Base-by-base conservation (phyloP, 805 yeast species). In the Wickerhamia fluorescens region DNA sequence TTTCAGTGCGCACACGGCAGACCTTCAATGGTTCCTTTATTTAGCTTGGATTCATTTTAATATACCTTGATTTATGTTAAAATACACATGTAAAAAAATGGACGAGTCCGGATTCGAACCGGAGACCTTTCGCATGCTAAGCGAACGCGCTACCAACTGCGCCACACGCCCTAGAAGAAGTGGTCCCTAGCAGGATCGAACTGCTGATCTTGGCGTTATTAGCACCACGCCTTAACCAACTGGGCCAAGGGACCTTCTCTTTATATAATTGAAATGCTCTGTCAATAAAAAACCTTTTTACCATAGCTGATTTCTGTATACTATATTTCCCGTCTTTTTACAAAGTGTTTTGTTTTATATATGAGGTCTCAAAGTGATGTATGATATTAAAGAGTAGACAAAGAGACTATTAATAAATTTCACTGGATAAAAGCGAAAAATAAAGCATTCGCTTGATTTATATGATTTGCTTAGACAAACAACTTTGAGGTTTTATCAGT, bases 1-100 rank as follows among this genome's bases (percentile, higher is more conserved):
- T 79, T 82, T 39, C 75, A 70, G 31, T 86, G 95, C 59, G 95
- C 95, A 0, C 95, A 85, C 49, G 94, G 94, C 0, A 53, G 95
- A 32, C 94, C 94, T 0, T 71, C 86, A 0, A 48, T 79, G 8
- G 67, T 74, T 2, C 87, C 88, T 0, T 35, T 74, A 3, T 53
- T 53, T 18, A 51, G 54, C 21, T 29, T 50, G 19, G 22, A 30
- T 24, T 22, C 15, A 20, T 14, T 16, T 27, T 14, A 23, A 21
- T 13, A n/a, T 13, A 27, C 11, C 9, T 18, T 18, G 9, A 8
- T 18, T 18, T 18, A 8, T 18, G 20, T 10, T 18, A 18, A 18
- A 18, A 7, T n/a, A n/a, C n/a, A n/a, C n/a, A n/a, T n/a, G n/a
- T n/a, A 25, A 20, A 53, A 35, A 38, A 54, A 33, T 72, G 78